Base-by-base conservation (phyloP, 768 basidiomycete species). In the Calocera viscosa region DNA sequence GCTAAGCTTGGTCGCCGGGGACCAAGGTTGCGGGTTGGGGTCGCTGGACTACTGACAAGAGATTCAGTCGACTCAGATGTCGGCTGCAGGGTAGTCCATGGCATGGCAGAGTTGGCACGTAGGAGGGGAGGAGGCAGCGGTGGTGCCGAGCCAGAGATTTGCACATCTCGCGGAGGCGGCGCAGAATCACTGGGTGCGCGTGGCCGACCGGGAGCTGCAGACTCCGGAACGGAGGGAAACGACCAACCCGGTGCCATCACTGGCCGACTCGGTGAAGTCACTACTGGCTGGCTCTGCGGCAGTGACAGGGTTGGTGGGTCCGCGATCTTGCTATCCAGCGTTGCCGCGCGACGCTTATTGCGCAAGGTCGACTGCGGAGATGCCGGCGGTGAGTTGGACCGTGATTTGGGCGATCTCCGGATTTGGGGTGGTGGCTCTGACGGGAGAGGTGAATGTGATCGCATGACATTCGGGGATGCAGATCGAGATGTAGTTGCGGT, bases 241-340 rank as follows among this genome's bases (percentile, higher is more conserved):
- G 43, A 47, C 43, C 43, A 47, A 7, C 43, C 43, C 24, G 43
- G 43, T 7, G 43, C 16, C 43, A 47, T 19, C 7, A 7, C 43
- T 60, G 64, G 32, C 7, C 67, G 67, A 7, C 28, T 2, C n/a
- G 49, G 17, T 22, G 53, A 14, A 22, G 2, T 49, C 16, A 38
- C 67, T 16, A 2, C 17, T 22, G 66, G 17, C 49, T 47, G 43
- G 32, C 49, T 28, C 49, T 64, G 26, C 49, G 1, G 53, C 69
- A 39, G 5, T 68, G 67, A 53, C 70, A 70, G 30, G 14, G 70
- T 63, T 1, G 73, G 72, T 35, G 67, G 68, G 2, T 65, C 60
- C 24, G 70, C 66, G 19, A 47, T 47, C 24, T 47, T 47, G 43
- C 43, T 47, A 47, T 47, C 43, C 19, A 47, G 24, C 19, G 43